These are phyloP conservation scores for Clarireedia monteithiana DNA, from an alignment of 2,329 filamentous ascomycete species.

Conservation along the genomic window DNA sequence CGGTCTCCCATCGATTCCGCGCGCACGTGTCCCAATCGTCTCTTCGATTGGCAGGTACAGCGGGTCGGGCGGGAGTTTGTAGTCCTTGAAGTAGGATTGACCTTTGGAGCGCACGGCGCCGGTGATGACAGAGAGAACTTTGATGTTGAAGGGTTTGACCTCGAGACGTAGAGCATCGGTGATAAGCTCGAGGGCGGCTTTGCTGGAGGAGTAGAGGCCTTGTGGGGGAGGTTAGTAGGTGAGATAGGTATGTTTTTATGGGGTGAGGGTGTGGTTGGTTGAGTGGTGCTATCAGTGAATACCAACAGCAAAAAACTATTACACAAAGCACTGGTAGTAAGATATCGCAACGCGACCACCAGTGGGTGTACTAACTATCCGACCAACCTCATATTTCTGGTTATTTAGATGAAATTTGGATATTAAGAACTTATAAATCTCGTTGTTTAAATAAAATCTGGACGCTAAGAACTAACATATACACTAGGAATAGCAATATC, in stretches of 20 bases:
- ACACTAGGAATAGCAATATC: no score
- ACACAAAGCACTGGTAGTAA: no score
- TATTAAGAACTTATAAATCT: no score
- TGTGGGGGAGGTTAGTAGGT: constrained; percentile 13
- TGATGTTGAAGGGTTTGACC: constrained; percentile 6
- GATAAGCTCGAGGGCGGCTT: constrained; percentile 14
- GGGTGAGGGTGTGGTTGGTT: background rate
- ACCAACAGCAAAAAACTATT: no score
- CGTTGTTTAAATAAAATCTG: no score
- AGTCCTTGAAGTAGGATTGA: background rate
- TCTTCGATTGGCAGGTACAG: background rate
- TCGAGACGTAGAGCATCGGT: constrained; percentile 23
- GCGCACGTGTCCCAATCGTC: background rate
- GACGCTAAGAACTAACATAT: no score
- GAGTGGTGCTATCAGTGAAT: no score
- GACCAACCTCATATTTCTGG: no score
- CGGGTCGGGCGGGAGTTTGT: background rate
- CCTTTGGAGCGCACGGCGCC: constrained; percentile 3
- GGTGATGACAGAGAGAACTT: constrained; percentile 5
- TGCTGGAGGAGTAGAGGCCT: constrained; percentile 13
- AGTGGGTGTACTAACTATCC: no score
- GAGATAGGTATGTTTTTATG: background rate
- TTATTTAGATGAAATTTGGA: no score
- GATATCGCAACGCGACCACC: no score
- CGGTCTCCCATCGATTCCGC: background rate